Conservation (phyloP, 2,329 filamentous ascomycete genomes). For the Stagonosporopsis chrysanthemi region DNA sequence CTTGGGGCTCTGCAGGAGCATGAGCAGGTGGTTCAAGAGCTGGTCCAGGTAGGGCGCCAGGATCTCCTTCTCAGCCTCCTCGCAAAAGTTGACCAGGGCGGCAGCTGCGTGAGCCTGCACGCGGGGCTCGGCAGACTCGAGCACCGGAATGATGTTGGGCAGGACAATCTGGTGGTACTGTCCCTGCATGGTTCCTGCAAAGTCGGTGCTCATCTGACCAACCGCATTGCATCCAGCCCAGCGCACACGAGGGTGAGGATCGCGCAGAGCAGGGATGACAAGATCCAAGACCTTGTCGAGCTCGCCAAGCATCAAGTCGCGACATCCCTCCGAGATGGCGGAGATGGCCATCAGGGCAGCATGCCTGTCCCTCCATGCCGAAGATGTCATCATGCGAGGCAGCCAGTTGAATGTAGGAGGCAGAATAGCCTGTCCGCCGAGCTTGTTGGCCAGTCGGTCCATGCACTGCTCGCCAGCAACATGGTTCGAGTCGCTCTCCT, state of each 20-base stretch:
- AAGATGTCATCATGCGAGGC: constrained; percentile 95
- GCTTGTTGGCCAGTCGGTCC: constrained; percentile 96
- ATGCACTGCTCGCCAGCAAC: constrained; percentile 98
- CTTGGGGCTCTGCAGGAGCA: constrained; percentile 88
- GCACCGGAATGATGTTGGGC: constrained; percentile 88
- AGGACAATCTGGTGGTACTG: constrained; percentile 91
- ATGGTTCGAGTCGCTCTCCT: constrained; percentile 96
- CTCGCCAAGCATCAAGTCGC: constrained; percentile 94
- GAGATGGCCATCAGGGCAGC: constrained; percentile 98
- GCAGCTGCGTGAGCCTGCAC: constrained; percentile 97
- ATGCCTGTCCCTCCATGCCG: constrained; percentile 92
- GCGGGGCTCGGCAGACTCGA: constrained; percentile 87
- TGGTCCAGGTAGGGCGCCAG: constrained; percentile 93
- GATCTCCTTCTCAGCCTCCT: constrained; percentile 91
- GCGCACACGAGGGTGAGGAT: constrained; percentile 90
- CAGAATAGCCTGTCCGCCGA: constrained; percentile 91
- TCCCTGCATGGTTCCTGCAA: constrained; percentile 96
- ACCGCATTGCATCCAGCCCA: constrained; percentile 98
- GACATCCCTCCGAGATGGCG: constrained; percentile 95
- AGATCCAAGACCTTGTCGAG: constrained; percentile 92
- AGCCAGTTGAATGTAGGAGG: constrained; percentile 97
- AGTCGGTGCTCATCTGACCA: constrained; percentile 99
- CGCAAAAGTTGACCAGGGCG: constrained; percentile 98
- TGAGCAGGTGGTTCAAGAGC: constrained; percentile 83
- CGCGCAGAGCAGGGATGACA: constrained; percentile 89